A percentile compares a stretch with the other conserved stretches of the same genome.
Conservation (phyloP, 305 asterid genomes). For the Fraxinus velutina region DNA sequence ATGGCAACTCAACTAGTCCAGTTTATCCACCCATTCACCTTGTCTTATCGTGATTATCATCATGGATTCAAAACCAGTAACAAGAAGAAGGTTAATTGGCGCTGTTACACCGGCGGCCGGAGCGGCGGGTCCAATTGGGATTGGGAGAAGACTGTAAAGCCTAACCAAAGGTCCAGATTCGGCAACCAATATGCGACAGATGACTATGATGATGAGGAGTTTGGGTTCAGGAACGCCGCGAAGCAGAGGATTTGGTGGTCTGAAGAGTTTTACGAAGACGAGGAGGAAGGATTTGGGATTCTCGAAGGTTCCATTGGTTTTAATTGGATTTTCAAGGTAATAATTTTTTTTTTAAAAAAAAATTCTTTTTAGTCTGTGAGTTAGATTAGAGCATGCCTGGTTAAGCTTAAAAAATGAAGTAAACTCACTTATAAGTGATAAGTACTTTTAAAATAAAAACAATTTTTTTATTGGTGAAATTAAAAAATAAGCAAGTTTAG, state of each 20-base stretch:
- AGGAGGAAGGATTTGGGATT: slow-evolving; percentile 45
- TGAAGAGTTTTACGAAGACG: slow-evolving; percentile 46
- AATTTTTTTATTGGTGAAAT: neutral
- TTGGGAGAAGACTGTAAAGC: slow-evolving; percentile 30
- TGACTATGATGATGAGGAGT: slow-evolving; percentile 43
- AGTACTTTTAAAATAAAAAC: neutral
- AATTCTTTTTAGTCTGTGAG: neutral
- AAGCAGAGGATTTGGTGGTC: slow-evolving; percentile 78
- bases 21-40: slow-evolving; percentile 24
- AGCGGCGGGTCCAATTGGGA: slow-evolving; percentile 56
- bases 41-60: slow-evolving; percentile 19
- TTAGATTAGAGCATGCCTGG: neutral
- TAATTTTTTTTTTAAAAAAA: neutral
- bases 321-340: slow-evolving; percentile 60
- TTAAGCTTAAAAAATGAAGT: neutral
- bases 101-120: slow-evolving; percentile 39
- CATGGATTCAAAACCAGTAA: slow-evolving; percentile 5
- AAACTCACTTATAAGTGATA: neutral
- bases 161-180: slow-evolving; percentile 40
- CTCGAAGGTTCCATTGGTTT: slow-evolving; percentile 52
- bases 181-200: slow-evolving; percentile 35
- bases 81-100: neutral
- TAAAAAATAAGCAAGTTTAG: neutral
- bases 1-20: slow-evolving; percentile 33
- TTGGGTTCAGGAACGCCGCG: slow-evolving; percentile 41